Base-by-base conservation (phyloP, 2,329 filamentous ascomycete species). In the Chrysoporthe austroafricana region DNA sequence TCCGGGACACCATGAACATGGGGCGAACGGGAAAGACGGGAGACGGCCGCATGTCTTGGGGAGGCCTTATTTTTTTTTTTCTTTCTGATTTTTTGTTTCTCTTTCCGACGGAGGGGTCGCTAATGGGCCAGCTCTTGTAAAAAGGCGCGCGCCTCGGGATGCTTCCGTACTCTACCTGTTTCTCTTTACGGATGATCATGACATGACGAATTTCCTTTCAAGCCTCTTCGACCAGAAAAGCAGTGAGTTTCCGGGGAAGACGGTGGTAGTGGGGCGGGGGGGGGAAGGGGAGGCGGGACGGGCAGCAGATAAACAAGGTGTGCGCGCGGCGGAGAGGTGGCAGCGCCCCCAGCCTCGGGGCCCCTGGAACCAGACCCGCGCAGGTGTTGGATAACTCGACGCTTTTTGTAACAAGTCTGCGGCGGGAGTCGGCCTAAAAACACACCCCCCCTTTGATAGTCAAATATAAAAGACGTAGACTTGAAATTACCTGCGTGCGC, bases 381-480 rank as follows among this genome's bases (percentile, higher is more conserved):
- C 26, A 32, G 50, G 50, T 54, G 50, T 54, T 34, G 50, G 50
- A 34, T 32, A 54, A 16, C 9, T 52, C 21, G 48, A 26, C 16
- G 48, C 48, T 54, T 32, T 32, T 14, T 54, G 50, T 54, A 14
- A 54, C 16, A 13, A 54, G 50, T 54, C 50, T 54, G 16, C 50
- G 50, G 26, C 21, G 48, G 48, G 48, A 13, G 26, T 13, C 48
- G 21, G 13, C 48, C 26, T 4, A 26, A 21, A n/a, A 21, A 50
- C 11, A 52, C n/a, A 18, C 36, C 39, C n/a, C 36, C 14, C 16
- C 14, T 39, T 60, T 43, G 57, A 54, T 57, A 50, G 46, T 36
- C 62, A n/a, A 64, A 64, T 67, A 69, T 64, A 70, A 70, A 68
- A 67, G 42, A 50, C 43, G 58, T 71, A 70, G 69, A 70, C 64